These are phyloP conservation scores for Glycine tomentella DNA, from an alignment of 306 rosid genomes.

Conservation along the genomic window DNA sequence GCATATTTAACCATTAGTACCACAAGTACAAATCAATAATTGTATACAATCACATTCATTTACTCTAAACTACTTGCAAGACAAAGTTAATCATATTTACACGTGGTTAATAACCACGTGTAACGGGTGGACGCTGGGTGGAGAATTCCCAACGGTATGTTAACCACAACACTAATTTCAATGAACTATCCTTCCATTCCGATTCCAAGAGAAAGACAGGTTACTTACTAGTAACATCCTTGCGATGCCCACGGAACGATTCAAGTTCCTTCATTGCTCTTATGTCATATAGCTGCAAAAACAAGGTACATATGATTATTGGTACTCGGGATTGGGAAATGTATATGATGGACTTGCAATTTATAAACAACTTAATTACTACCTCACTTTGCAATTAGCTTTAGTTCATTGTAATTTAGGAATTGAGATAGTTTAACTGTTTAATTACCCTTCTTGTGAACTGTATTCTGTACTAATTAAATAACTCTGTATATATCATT, in stretches of 20 bases:
- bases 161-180: constrained; percentile 15
- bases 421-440: neutral
- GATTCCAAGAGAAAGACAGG: constrained; percentile 33
- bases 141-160: no score
- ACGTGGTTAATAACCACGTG: no score
- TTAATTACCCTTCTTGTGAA: neutral
- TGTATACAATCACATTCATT: no score
- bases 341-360: neutral
- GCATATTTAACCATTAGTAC: no score
- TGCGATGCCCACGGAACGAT: constrained; percentile 96
- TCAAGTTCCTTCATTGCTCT: constrained; percentile 99
- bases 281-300: constrained; percentile 89
- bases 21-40: no score
- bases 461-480: neutral
- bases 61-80: no score
- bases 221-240: constrained; percentile 91
- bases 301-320: constrained; percentile 23
- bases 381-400: neutral
- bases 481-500: neutral
- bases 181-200: neutral
- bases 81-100: no score
- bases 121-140: no score
- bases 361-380: neutral
- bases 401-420: neutral
- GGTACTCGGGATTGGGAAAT: constrained; percentile 29